Percentiles rank a stretch among this genome's conserved stretches.
phyloP scores from a whole-genome alignment of 768 basidiomycete genomes.

The Auricularia cornea region DNA sequence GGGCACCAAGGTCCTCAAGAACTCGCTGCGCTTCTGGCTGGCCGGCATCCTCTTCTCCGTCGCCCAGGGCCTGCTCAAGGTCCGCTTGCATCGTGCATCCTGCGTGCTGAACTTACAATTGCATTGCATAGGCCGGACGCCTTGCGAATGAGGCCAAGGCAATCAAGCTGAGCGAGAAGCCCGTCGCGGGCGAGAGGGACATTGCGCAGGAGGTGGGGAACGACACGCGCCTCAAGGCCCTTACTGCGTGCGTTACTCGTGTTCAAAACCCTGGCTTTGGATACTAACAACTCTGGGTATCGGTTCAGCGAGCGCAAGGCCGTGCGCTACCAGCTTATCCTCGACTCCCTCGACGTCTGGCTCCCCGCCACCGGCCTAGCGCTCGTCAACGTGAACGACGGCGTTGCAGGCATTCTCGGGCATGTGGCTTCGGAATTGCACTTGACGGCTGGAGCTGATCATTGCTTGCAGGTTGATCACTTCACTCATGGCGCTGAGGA shows the following conservation, averaged over 20 bases:
- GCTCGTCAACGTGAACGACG: slow-evolving; percentile 71
- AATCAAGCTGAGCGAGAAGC: slow-evolving; percentile 31
- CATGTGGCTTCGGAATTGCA: slow-evolving; percentile 29
- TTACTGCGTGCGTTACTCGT: slow-evolving; percentile 29
- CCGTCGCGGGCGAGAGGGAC: slow-evolving; percentile 54
- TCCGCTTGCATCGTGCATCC: slow-evolving; percentile 15
- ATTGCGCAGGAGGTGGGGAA: slow-evolving; percentile 51
- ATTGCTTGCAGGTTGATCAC: slow-evolving; percentile 48
- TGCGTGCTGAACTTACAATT: not conserved
- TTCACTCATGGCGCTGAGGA: slow-evolving; percentile 58
- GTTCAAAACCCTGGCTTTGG: not conserved
- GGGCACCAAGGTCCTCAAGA: slow-evolving; percentile 49
- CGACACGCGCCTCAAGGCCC: slow-evolving; percentile 9
- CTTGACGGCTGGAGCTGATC: slow-evolving; percentile 1
- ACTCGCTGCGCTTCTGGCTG: slow-evolving; percentile 81
- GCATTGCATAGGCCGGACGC: slow-evolving; percentile 53
- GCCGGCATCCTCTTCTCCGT: slow-evolving; percentile 79
- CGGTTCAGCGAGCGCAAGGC: slow-evolving; percentile 54
- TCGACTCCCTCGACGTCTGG: slow-evolving; percentile 83
- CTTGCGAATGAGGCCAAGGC: slow-evolving; percentile 52
- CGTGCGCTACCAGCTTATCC: slow-evolving; percentile 69
- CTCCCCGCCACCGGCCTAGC: slow-evolving; percentile 81
- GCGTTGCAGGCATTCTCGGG: slow-evolving; percentile 79
- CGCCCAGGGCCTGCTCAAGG: slow-evolving; percentile 61
- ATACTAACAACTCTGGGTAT: slow-evolving; percentile 9